Conservation (phyloP, 441 rosid species). For the Pelargonium australe region DNA sequence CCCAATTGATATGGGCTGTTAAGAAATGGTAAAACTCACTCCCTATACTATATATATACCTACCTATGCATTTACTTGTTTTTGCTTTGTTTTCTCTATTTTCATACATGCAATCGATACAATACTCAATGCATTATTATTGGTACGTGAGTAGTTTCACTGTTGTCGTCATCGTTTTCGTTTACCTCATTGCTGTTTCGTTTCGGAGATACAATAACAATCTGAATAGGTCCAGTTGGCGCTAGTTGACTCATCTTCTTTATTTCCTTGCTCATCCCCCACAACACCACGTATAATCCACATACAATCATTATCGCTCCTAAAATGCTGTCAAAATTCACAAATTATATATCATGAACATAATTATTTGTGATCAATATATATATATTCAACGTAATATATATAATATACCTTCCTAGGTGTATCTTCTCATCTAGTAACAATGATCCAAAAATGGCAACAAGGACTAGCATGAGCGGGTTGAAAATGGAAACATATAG, state of each 20-base stretch:
- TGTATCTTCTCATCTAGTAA: constrained; percentile 22
- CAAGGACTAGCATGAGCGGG: constrained; percentile 22
- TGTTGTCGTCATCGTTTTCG: neutral
- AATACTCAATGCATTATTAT: neutral
- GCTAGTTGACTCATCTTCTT: neutral
- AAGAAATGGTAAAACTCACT: too few species aligned
- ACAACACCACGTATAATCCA: constrained; percentile 25
- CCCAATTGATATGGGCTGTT: too few species aligned
- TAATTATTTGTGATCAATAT: neutral
- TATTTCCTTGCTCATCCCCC: constrained; percentile 29
- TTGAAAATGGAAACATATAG: constrained; percentile 26
- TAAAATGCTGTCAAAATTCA: constrained; percentile 17
- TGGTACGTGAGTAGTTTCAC: neutral
- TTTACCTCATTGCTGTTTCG: neutral
- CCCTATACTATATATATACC: too few species aligned
- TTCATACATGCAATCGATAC: too few species aligned
- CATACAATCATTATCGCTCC: constrained; percentile 27
- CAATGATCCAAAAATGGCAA: constrained; percentile 22
- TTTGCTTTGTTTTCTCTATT: too few species aligned
- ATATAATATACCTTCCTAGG: constrained; percentile 26
- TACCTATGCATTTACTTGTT: too few species aligned
- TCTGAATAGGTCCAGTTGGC: constrained; percentile 2
- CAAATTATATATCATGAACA: neutral
- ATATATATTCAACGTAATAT: too few species aligned
- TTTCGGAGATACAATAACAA: constrained; percentile 4